Evolutionary conservation across 73 alveolate genomes (phyloP).

Genomic region (Uronychia setigera): DNA sequence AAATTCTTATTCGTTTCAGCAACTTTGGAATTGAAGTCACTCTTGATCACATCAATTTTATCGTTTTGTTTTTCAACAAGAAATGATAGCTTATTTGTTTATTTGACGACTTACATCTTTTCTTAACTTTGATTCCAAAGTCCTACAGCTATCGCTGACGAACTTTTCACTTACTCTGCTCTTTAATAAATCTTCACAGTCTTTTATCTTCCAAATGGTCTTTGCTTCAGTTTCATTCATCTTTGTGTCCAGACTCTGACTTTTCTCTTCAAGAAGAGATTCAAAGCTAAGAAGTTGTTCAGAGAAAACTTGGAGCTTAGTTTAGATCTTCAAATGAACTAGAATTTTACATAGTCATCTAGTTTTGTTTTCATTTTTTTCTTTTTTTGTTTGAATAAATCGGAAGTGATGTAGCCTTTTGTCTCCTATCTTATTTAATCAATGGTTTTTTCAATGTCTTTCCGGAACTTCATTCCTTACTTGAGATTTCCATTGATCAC

Average conservation of each 20-base stretch:
- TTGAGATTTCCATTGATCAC: constrained; percentile 23
- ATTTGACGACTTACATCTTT: neutral
- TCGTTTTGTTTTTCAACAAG: neutral
- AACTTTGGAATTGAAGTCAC: neutral
- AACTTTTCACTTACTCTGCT: constrained; percentile 46
- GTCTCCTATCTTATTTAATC: neutral
- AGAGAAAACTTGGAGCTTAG: neutral
- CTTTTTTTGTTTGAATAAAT: constrained; percentile 16
- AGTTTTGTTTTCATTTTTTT: constrained; percentile 20
- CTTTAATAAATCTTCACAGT: constrained; percentile 44
- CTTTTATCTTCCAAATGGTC: constrained; percentile 62
- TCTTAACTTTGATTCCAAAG: neutral
- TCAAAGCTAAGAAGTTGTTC: neutral
- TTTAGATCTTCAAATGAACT: neutral
- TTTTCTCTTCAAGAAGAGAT: neutral
- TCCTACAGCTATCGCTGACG: constrained; percentile 17
- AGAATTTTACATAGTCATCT: neutral
- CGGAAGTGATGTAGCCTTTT: constrained; percentile 1
- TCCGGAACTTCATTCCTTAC: neutral
- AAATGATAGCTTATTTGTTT: neutral
- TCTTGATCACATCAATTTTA: neutral
- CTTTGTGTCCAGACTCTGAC: neutral
- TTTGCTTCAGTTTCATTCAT: constrained; percentile 8
- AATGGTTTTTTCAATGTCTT: neutral
- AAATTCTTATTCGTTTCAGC: neutral